These are phyloP conservation scores for Diversispora eburnea DNA, from an alignment of 192 early-diverging fungal genomes.

Conservation along the genomic window DNA sequence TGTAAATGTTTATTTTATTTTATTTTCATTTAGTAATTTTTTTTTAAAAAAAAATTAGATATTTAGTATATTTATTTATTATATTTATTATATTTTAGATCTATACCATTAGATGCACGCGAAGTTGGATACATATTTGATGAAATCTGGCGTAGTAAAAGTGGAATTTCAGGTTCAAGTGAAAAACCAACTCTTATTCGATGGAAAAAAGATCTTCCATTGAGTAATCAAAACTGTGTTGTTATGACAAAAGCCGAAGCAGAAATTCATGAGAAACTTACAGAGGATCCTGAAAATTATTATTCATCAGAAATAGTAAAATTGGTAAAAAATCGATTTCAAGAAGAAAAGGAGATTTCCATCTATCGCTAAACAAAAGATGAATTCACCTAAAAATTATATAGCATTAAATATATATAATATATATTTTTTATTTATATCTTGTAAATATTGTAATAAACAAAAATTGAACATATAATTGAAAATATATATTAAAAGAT, in stretches of 20 bases:
- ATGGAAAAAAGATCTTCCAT: constrained; percentile 71
- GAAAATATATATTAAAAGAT: too few species aligned
- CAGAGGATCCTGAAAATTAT: constrained; percentile 41
- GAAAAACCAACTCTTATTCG: constrained; percentile 72
- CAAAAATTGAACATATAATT: too few species aligned
- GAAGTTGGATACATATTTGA: constrained; percentile 89
- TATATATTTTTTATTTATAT: too few species aligned
- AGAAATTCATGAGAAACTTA: constrained; percentile 50
- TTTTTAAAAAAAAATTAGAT: neutral
- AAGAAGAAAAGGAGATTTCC: constrained; percentile 41
- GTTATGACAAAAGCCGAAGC: constrained; percentile 83
- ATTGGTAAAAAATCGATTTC: constrained; percentile 46
- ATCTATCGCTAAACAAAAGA: constrained; percentile 24
- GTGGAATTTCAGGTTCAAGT: constrained; percentile 67
- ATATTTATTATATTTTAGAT: constrained; percentile 27
- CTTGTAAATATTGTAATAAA: too few species aligned
- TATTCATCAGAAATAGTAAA: constrained; percentile 57
- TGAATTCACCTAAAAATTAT: too few species aligned
- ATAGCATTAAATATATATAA: too few species aligned
- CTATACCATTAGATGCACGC: constrained; percentile 54
- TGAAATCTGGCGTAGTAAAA: constrained; percentile 82
- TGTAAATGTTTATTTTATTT: neutral
- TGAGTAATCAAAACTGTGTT: constrained; percentile 71
- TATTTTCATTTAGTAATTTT: neutral
- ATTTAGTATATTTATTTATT: neutral